Base-by-base conservation (phyloP, 805 yeast genomes). In the Pichia kluyveri region DNA sequence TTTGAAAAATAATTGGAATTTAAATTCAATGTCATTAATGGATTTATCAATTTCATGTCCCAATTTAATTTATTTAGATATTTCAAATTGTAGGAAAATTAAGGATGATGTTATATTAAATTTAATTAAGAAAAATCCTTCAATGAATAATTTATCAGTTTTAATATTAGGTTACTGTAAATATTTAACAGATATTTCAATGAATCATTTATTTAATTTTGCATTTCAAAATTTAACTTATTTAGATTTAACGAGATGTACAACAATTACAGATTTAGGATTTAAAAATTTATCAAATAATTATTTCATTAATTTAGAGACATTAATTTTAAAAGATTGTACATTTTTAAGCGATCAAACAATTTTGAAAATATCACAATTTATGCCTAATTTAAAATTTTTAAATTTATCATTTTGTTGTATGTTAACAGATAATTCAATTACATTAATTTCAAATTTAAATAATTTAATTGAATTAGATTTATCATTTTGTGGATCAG, bases 21-120 rank as follows among this genome's bases (percentile, higher is more conserved):
- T 85, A 9, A 76, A 82, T 50, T 86, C 88, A 2, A 81, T 83
- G 86, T 85, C 90, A 3, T 82, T 84, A 31, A 82, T 84, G 88
- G 91, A 85, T 60, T 63, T 84, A 40, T 75, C 87, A 1, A 80
- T 76, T 1, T 79, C 83, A 32, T 89, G 89, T 9, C 68, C 71
- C 34, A 64, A 72, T 52, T 64, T 85, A 38, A 77, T 71, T 47
- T 80, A 76, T 45, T 67, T 85, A 19, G 88, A 84, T 60, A 67
- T 85, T 40, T 75, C 86, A 10, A 83, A 85, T 61, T 85, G 91
- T 56, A 68, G 89, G 23, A 82, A 80, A 55, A 87, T 84, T 1
- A 70, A 80, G 44, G 93, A 85, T 60, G 80, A 77, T 55, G 88
- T 83, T 5, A 66, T 85, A 38, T 83, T 82, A 54, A 68, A 89